phyloP scores from a whole-genome alignment of 23 red algal species.

The Gracilaria gracilis region DNA sequence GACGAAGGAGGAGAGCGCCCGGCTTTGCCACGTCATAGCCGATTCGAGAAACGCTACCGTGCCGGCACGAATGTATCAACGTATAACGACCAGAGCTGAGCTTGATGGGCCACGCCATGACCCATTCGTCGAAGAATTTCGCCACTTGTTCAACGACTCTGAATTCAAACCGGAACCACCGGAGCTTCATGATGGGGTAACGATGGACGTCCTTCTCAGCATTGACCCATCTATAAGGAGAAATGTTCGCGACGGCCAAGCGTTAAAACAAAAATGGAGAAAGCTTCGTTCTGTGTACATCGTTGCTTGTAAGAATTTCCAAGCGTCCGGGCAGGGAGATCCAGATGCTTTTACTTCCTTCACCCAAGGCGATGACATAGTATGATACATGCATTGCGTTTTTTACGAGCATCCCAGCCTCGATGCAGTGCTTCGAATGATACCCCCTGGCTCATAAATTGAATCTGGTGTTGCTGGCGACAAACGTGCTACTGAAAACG shows the following conservation, averaged over 20 bases:
- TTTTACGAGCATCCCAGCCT: conserved; percentile 36
- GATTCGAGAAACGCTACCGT: conserved; percentile 17
- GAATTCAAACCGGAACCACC: not conserved
- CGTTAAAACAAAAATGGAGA: conserved; percentile 28
- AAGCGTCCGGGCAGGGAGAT: conserved; percentile 20
- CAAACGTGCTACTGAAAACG: not conserved
- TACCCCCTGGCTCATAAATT: conserved; percentile 19
- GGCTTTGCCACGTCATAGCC: conserved; percentile 36
- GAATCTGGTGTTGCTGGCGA: not conserved
- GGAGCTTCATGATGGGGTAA: conserved; percentile 2
- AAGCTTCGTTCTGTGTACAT: conserved; percentile 29
- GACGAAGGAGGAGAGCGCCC: conserved; percentile 11
- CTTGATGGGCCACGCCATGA: not conserved
- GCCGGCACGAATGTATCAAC: not conserved
- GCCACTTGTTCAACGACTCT: not conserved
- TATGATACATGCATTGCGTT: conserved; percentile 47
- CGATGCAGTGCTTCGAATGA: not conserved
- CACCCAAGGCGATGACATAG: not conserved
- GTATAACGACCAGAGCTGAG: not conserved
- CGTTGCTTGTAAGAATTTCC: conserved; percentile 3
- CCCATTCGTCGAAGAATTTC: conserved; percentile 22
- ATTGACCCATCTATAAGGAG: not conserved
- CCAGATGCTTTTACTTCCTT: not conserved
- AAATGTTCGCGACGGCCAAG: conserved; percentile 20
- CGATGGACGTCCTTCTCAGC: not conserved